Conservation (phyloP, 2,329 filamentous ascomycete genomes). For the Xylaria polymorpha region DNA sequence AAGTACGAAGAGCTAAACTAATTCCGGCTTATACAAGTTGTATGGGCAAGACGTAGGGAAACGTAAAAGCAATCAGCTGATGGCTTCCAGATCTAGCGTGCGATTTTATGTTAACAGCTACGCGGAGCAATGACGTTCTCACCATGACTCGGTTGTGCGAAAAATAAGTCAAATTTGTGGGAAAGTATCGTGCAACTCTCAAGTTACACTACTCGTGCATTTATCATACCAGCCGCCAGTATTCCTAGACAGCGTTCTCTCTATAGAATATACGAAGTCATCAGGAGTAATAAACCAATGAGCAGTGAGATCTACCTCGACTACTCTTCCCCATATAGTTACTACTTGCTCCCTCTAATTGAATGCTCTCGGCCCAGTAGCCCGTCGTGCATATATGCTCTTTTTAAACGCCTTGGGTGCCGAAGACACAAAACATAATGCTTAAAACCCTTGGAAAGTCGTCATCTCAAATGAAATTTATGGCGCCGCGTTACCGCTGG, state of each 20-base stretch:
- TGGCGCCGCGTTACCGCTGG: slow-evolving; percentile 39
- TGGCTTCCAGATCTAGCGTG: not conserved
- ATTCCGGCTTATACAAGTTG: not conserved
- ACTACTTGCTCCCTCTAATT: not conserved
- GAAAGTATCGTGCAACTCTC: not conserved
- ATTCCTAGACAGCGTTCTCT: slow-evolving; percentile 4
- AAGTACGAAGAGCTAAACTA: not conserved
- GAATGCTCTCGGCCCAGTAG: slow-evolving; percentile 3
- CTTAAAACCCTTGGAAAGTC: slow-evolving; percentile 12
- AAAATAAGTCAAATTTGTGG: slow-evolving; percentile 1
- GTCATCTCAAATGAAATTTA: slow-evolving; percentile 14
- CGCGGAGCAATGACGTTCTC: not conserved
- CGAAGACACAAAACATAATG: slow-evolving; percentile 25
- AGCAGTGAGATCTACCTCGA: slow-evolving; percentile 9
- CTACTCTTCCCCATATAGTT: too few species aligned
- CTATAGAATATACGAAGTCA: slow-evolving; percentile 18
- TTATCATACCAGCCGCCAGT: slow-evolving; percentile 18
- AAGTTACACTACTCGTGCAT: slow-evolving; percentile 8
- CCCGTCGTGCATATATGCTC: not conserved
- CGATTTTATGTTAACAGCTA: not conserved
- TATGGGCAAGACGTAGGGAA: not conserved
- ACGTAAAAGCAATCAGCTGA: too few species aligned
- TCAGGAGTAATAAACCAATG: slow-evolving; percentile 11
- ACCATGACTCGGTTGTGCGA: not conserved
- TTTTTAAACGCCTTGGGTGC: slow-evolving; percentile 35